A percentile compares a stretch with the other conserved stretches of the same genome.
Evolutionary conservation across 2,329 filamentous ascomycete genomes (phyloP).

Genomic region (Fusarium austroafricanum): DNA sequence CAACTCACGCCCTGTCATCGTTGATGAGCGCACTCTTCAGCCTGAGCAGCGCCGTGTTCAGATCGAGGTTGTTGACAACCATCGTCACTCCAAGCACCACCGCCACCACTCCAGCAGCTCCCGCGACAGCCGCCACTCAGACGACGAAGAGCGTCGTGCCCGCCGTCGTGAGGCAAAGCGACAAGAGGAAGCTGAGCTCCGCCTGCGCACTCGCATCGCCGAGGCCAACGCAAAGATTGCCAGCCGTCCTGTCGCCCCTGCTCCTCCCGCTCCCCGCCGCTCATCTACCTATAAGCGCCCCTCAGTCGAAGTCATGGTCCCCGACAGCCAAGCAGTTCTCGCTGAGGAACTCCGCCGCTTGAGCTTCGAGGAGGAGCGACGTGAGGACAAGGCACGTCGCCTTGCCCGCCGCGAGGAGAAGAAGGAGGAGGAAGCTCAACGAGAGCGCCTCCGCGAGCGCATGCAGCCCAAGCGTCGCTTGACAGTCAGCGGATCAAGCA

Average conservation of each 20-base stretch:
- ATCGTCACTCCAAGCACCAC: conserved; percentile 48
- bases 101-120: conserved; percentile 54
- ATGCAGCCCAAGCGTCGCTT: conserved; percentile 54
- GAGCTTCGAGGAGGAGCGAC: conserved; percentile 49
- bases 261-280: conserved; percentile 40
- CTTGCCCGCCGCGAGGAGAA: conserved; percentile 45
- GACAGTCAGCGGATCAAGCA: conserved; percentile 50
- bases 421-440: conserved; percentile 55
- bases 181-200: conserved; percentile 44
- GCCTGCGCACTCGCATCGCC: conserved; percentile 52
- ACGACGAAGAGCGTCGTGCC: conserved; percentile 46
- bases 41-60: conserved; percentile 48
- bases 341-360: conserved; percentile 50
- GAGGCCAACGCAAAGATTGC: conserved; percentile 58
- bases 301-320: conserved; percentile 42
- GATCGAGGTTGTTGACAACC: conserved; percentile 53
- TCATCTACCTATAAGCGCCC: conserved; percentile 41
- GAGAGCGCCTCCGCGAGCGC: conserved; percentile 55
- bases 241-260: conserved; percentile 51
- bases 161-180: conserved; percentile 46
- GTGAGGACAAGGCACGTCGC: conserved; percentile 48
- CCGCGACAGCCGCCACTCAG: conserved; percentile 49
- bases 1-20: conserved; percentile 52
- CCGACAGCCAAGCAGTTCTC: conserved; percentile 49
- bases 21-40: conserved; percentile 51